These are phyloP conservation scores for Marsdenia floribunda DNA, from an alignment of 257 asterid species.

Conservation along the genomic window DNA sequence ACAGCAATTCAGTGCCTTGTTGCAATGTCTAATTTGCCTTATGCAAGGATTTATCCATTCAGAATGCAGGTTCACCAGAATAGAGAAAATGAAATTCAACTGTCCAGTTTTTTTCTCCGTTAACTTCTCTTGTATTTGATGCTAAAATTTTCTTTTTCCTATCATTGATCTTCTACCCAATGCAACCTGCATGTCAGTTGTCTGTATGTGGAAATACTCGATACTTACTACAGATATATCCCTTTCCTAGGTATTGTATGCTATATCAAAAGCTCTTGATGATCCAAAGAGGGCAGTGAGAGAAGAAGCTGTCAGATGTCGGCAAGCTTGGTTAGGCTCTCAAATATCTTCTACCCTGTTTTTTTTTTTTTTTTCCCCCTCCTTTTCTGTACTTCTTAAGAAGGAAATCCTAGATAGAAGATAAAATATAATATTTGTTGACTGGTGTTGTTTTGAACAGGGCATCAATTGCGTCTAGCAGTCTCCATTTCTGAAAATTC, in stretches of 20 bases:
- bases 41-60: conserved; percentile 70
- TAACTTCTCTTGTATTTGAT: not conserved
- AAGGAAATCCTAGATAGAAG: not conserved
- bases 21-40: conserved; percentile 68
- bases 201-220: not conserved
- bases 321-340: conserved; percentile 68
- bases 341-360: not conserved
- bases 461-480: conserved; percentile 57
- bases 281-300: conserved; percentile 88
- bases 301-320: conserved; percentile 85
- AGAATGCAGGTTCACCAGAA: conserved; percentile 54
- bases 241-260: conserved; percentile 66
- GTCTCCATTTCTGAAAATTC: conserved; percentile 32
- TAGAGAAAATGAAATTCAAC: conserved; percentile 7
- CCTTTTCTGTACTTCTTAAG: conserved; percentile 1
- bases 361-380: not conserved
- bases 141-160: not conserved
- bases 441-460: conserved; percentile 23
- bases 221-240: not conserved
- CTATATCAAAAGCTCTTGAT: conserved; percentile 68
- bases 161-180: not conserved
- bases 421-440: not conserved
- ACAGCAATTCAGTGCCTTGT: conserved; percentile 88
- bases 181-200: not conserved
- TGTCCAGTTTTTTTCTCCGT: not conserved